These are phyloP conservation scores for Lyophyllum atratum DNA, from an alignment of 768 basidiomycete genomes.

Conservation along the genomic window DNA sequence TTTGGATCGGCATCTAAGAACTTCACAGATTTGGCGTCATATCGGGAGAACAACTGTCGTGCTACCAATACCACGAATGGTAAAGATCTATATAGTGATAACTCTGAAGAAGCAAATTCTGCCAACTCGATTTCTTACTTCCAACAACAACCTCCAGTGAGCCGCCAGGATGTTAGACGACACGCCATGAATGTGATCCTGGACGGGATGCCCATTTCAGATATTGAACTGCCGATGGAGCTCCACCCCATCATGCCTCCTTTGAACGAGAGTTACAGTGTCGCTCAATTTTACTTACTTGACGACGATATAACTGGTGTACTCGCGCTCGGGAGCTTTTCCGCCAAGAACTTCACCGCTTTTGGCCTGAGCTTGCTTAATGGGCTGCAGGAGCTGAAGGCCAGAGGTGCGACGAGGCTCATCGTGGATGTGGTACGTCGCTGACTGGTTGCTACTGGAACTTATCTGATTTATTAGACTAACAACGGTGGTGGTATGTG, in stretches of 20 bases:
- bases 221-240: constrained; percentile 42
- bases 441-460: background rate
- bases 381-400: constrained; percentile 48
- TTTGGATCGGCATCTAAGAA: constrained; percentile 45
- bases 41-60: constrained; percentile 53
- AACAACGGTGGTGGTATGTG: constrained; percentile 44
- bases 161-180: constrained; percentile 28
- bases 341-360: constrained; percentile 41
- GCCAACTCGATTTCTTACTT: constrained; percentile 33
- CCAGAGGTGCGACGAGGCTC: constrained; percentile 47
- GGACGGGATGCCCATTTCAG: constrained; percentile 44
- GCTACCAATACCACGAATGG: constrained; percentile 52
- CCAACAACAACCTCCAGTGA: constrained; percentile 41
- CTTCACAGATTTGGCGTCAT: constrained; percentile 52
- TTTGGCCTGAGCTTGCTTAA: constrained; percentile 46
- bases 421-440: constrained; percentile 58
- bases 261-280: constrained; percentile 48
- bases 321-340: constrained; percentile 61
- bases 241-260: constrained; percentile 40
- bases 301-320: constrained; percentile 54
- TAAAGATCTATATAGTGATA: constrained; percentile 32
- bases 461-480: constrained; percentile 27
- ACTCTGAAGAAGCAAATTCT: constrained; percentile 10
- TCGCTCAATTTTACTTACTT: constrained; percentile 57
- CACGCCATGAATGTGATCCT: constrained; percentile 52